Conservation (phyloP, 352 stramenopile genomes). For the Phytopythium chamaehyphon region DNA sequence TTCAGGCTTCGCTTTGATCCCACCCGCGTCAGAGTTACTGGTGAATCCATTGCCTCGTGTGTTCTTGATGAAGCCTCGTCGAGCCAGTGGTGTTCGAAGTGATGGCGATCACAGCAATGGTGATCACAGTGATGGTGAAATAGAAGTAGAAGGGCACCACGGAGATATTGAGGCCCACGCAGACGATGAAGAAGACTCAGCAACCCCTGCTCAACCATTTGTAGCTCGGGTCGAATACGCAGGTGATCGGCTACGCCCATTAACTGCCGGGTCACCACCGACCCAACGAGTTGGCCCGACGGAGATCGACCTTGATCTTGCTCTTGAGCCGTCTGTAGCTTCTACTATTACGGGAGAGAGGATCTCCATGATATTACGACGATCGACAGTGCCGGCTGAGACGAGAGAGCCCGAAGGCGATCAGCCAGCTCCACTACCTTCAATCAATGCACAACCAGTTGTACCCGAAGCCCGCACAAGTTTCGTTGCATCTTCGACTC, state of each 20-base stretch:
- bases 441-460: background rate
- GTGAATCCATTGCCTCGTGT: slow-evolving; percentile 12
- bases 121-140: background rate
- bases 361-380: background rate
- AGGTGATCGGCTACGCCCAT: no score
- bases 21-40: slow-evolving; percentile 16
- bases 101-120: background rate
- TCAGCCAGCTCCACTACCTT: background rate
- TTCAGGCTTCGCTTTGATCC: slow-evolving; percentile 27
- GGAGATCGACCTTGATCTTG: background rate
- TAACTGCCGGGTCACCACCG: background rate
- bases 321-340: background rate
- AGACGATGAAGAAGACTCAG: background rate
- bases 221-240: no score
- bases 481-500: background rate
- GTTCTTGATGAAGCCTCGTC: slow-evolving; percentile 34
- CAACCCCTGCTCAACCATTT: no score
- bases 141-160: no score
- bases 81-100: no score
- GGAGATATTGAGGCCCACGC: background rate
- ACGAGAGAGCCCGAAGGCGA: background rate
- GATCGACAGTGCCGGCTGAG: background rate
- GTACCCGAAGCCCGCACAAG: slow-evolving; percentile 3
- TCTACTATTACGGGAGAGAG: background rate
- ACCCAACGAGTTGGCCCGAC: background rate